Base-by-base conservation (phyloP, 768 basidiomycete species). In the Dendrothele bispora region DNA sequence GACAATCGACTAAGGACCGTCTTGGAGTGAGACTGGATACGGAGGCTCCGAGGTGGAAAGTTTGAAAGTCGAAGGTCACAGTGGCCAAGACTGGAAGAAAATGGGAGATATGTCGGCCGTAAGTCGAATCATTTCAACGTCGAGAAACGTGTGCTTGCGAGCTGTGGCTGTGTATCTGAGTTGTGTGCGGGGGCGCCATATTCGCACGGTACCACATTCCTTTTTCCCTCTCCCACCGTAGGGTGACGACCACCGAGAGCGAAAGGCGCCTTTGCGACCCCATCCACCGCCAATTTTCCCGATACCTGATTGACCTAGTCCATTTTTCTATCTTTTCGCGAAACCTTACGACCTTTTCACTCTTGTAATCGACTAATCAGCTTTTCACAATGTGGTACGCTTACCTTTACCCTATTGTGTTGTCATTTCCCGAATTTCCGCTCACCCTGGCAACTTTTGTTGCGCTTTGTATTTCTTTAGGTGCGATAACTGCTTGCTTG, bases 401-500 rank as follows among this genome's bases (percentile, higher is more conserved):
- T 41, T 27, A 37, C n/a, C 44, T 49, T 49, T 52, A 39, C 40
- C 25, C 48, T 43, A 50, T n/a, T n/a, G 41, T 50, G 12, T 38
- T 56, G 61, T 57, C 59, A 52, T 58, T 60, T 57, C 52, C 55
- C 43, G 25, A 43, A 49, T 34, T n/a, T 30, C 34, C 10, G 29
- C 25, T 49, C 14, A 40, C 5, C 14, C 21, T 46, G 2, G 32
- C 12, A 32, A 27, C 4, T 39, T 17, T 35, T 39, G 14, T 55
- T 48, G 47, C 18, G 34, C 38, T 50, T 43, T 14, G 26, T 41
- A 47, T 30, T 48, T 22, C 42, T 27, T 39, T 51, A 87, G 85
- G 86, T 89, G 86, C 72, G 86, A 88, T 71, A 87, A 87, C 67
- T 89, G 85, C 68, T 71, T 86, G 49, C 78, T 88, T 49, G 69